These are phyloP conservation scores for Coemansia erecta DNA, from an alignment of 192 early-diverging fungal species.

Conservation along the genomic window DNA sequence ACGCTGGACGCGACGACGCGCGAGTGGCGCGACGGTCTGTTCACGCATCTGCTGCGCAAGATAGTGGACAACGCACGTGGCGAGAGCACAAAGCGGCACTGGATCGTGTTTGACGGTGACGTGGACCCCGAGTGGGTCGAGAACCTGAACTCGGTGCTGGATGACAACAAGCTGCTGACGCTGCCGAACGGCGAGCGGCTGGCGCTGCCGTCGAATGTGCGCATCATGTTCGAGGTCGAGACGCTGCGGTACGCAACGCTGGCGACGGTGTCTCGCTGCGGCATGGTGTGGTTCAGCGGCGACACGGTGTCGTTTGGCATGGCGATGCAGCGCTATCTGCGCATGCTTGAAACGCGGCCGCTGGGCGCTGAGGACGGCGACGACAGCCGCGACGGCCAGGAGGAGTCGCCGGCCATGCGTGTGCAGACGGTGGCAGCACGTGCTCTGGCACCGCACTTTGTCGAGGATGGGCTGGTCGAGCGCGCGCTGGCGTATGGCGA, in stretches of 20 bases:
- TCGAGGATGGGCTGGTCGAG: constrained; percentile 70
- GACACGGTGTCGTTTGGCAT: constrained; percentile 80
- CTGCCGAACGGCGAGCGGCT: constrained; percentile 98
- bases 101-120: constrained; percentile 99
- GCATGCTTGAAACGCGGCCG: constrained; percentile 65
- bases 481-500: constrained; percentile 67
- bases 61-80: constrained; percentile 98
- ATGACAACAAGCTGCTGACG: constrained; percentile 96
- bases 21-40: constrained; percentile 99
- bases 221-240: constrained; percentile 99
- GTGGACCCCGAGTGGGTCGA: constrained; percentile 99
- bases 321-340: constrained; percentile 81
- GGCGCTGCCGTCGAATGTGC: constrained; percentile 89
- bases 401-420: constrained; percentile 61
- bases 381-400: constrained; percentile 20
- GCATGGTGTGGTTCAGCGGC: constrained; percentile 99
- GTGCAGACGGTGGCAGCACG: constrained; percentile 77
- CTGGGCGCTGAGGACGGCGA: constrained; percentile 80
- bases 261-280: constrained; percentile 97
- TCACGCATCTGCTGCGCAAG: constrained; percentile 95
- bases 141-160: constrained; percentile 91
- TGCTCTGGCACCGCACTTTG: constrained; percentile 70
- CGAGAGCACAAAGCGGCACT: constrained; percentile 89
- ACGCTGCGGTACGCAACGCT: constrained; percentile 96
- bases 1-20: constrained; percentile 95